These are phyloP conservation scores for Claviceps sorghi DNA, from an alignment of 2,329 filamentous ascomycete genomes.

Conservation along the genomic window DNA sequence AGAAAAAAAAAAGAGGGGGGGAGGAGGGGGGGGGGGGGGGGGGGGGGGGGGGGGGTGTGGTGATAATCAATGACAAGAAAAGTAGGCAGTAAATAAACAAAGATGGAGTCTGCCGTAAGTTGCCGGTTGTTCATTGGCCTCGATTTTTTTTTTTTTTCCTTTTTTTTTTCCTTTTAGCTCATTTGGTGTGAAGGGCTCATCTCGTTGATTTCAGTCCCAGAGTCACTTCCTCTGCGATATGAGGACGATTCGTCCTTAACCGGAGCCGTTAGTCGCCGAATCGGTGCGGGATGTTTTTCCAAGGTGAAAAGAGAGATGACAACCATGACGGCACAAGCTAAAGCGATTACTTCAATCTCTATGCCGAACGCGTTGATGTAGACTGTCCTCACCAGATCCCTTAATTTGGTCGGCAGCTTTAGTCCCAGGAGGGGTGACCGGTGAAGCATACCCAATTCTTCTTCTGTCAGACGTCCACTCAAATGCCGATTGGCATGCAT, in stretches of 20 bases:
- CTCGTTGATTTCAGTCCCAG: slow-evolving; percentile 22
- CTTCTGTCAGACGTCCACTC: slow-evolving; percentile 18
- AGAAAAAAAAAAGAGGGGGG: not conserved
- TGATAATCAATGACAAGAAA: not conserved
- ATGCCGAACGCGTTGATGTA: slow-evolving; percentile 32
- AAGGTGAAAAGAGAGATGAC: slow-evolving; percentile 29
- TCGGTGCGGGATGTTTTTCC: slow-evolving; percentile 25
- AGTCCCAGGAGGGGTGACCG: slow-evolving; percentile 27
- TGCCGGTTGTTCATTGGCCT: not conserved
- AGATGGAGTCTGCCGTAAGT: not conserved
- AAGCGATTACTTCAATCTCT: slow-evolving; percentile 32
- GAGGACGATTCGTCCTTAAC: slow-evolving; percentile 16
- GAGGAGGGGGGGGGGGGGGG: not conserved
- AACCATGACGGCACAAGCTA: slow-evolving; percentile 28
- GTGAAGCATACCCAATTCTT: slow-evolving; percentile 28
- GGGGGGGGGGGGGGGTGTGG: not conserved
- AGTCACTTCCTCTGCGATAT: slow-evolving; percentile 21
- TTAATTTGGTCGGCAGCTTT: slow-evolving; percentile 18
- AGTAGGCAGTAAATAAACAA: not conserved
- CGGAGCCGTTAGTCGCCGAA: slow-evolving; percentile 17
- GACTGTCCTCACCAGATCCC: slow-evolving; percentile 22
- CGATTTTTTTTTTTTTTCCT: not conserved
- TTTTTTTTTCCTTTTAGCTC: not conserved
- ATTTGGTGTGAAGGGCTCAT: slow-evolving; percentile 11
- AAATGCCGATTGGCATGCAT: slow-evolving; percentile 25